Evolutionary conservation across 148 eudicot genomes (phyloP), one percentile per base, ranked within the genome.

Genomic region (Heliamphora exappendiculata): DNA sequence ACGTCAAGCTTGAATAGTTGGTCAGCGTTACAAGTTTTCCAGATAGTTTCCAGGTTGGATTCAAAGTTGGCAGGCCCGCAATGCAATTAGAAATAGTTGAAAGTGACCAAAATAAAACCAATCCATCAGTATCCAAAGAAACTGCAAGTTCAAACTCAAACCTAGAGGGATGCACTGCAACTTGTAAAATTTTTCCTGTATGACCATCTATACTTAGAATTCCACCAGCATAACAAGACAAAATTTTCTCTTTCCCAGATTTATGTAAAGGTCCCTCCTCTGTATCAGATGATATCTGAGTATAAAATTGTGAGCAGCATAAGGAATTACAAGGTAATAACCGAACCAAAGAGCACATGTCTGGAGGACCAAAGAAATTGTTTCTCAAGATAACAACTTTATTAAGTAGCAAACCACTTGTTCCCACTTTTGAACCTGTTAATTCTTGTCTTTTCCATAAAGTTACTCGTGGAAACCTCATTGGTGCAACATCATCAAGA

Each of bases 401-500:
- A 68, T 68, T 76, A 34, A 91, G 79, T 57, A 82, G 76, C 47
- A 83, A 70, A 57, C 75, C 47, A 57, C 72, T 75, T 41, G 54
- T 72, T 74, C 57, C 79, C 69, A 53, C 16, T 70, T 79, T 77
- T 80, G 84, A 49, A 75, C 73, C 85, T 50, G 22, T 39, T 50
- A 88, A 22, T 53, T 93, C 91, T 41, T 72, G 76, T 80, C 81
- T 87, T 87, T 87, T 88, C 97, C 94, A 93, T 75, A 91, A 85
- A 24, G 93, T 88, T 78, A 90, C 89, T 73, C 97, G 89, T 44
- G 97, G 99, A 77, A 83, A 86, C 75, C 97, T 85, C 88, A 91
- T 76, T 29, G 98, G 97, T 36, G 89, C 78, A 82, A 89, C 74
- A 76, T 93, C 98, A 87, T 96, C 99, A 67, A 96, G 92, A 78